Evolutionary conservation across 257 asterid genomes (phyloP), one percentile per base, ranked within the genome.

Genomic region (Ilex asprella): DNA sequence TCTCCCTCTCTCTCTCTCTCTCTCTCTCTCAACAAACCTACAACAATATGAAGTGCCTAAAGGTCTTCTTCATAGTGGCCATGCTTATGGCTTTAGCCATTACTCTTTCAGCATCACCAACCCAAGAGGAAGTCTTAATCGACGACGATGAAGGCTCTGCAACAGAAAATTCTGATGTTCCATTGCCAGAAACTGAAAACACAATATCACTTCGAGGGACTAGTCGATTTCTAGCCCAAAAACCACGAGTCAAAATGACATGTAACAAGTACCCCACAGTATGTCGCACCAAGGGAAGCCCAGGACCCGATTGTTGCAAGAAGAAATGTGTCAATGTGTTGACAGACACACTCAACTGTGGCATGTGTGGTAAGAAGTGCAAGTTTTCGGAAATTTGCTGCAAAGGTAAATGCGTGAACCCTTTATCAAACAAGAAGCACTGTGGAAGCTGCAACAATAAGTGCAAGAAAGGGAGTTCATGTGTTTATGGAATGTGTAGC

Each of bases 261-360:
- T 88, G 96, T 77, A 73, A 85, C 75, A 65, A 67, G 2, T 49
- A 79, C 71, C 96, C 94, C 2, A 75, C 73, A 50, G 58, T 85
- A 30, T 87, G 94, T 16, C 66, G 68, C 0, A 39, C 30, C 1
- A 65, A 60, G 81, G 89, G 89, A 46, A 83, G 91, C 63, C 82
- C 82, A 0, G 87, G 91, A 16, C 84, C 82, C 0, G 75, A 81
- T 64, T 88, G 96, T 50, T 88, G 94, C 79, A 79, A 78, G 67
- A 83, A 71, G 59, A 78, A 71, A 57, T 88, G 96, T 44, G 27
- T 21, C 27, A 21, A 21, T 21, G 27, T 21, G 8, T 55, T 35
- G 2, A 68, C 15, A 0, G 96, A 88, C 46, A 69, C 72, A 16
- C 7, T 50, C 2, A 88, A 85, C 16, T 88, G 96, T 54, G 96